phyloP scores from a whole-genome alignment of 176 grass and related monocot genomes.

The Poa annua region DNA sequence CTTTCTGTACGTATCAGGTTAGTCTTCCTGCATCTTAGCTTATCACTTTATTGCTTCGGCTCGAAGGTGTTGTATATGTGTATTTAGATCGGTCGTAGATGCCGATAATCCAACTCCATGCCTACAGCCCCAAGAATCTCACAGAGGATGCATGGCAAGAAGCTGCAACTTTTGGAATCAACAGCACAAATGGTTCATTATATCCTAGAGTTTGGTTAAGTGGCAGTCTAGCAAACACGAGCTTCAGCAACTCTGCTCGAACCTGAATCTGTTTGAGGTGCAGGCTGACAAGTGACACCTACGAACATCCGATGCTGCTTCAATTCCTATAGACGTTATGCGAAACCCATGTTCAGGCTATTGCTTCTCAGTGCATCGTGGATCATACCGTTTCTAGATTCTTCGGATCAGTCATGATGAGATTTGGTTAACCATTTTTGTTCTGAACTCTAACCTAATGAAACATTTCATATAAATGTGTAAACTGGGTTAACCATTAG shows the following conservation, averaged over 20 bases:
- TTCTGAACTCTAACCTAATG: too few species aligned
- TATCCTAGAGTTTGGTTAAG: constrained; percentile 38
- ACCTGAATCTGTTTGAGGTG: constrained; percentile 15
- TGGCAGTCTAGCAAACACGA: constrained; percentile 58
- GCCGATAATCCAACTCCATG: not conserved
- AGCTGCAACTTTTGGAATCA: constrained; percentile 40
- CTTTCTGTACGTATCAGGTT: too few species aligned
- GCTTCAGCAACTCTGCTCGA: constrained; percentile 43
- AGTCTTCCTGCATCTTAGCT: too few species aligned
- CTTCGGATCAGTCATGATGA: constrained; percentile 18
- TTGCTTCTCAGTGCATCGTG: constrained; percentile 41
- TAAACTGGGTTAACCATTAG: too few species aligned
- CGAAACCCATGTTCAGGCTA: constrained; percentile 30
- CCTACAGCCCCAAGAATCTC: not conserved
- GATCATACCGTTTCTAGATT: constrained; percentile 43
- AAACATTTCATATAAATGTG: too few species aligned
- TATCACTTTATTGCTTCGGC: too few species aligned
- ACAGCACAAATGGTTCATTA: constrained; percentile 24
- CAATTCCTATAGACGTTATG: constrained; percentile 26
- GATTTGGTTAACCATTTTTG: too few species aligned
- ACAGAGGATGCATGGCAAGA: constrained; percentile 1
- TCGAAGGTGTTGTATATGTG: too few species aligned
- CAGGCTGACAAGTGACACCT: not conserved
- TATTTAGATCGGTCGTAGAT: too few species aligned
- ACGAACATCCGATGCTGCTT: not conserved